A percentile compares a stretch with the other conserved stretches of the same genome.
Evolutionary conservation across 495 filamentous ascomycete genomes (phyloP).

Genomic region (Achaetomiella virescens): DNA sequence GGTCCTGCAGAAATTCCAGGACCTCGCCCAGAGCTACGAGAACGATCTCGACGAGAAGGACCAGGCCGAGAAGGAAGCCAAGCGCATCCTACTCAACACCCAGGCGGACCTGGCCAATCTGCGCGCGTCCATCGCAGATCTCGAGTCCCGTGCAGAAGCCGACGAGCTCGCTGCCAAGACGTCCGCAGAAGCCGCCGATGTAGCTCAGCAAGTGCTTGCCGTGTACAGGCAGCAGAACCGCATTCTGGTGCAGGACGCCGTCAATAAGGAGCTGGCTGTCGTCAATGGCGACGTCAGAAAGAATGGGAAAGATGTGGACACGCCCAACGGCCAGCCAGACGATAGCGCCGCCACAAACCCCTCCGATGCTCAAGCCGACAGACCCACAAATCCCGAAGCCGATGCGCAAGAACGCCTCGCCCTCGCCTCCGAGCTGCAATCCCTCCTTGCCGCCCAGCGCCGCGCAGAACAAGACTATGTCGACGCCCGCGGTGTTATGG

Average conservation of each 20-base stretch:
- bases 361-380: neutral
- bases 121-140: constrained; percentile 42
- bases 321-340: neutral
- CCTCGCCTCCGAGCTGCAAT: constrained; percentile 36
- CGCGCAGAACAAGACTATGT: constrained; percentile 41
- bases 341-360: neutral
- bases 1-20: constrained; percentile 51
- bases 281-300: constrained; percentile 29
- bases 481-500: constrained; percentile 39
- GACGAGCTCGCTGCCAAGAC: constrained; percentile 40
- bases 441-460: constrained; percentile 35
- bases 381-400: constrained; percentile 12
- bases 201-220: constrained; percentile 33
- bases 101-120: constrained; percentile 49
- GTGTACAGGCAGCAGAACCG: constrained; percentile 38
- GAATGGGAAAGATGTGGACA: neutral
- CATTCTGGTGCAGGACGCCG: constrained; percentile 31
- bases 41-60: constrained; percentile 55
- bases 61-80: constrained; percentile 50
- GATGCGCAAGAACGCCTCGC: constrained; percentile 31
- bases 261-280: constrained; percentile 29
- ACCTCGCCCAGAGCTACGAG: constrained; percentile 53
- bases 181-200: constrained; percentile 28
- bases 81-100: constrained; percentile 48
- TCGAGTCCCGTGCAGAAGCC: constrained; percentile 38